Evolutionary conservation across 305 asterid species (phyloP).

Genomic region (Rubia peregrina): DNA sequence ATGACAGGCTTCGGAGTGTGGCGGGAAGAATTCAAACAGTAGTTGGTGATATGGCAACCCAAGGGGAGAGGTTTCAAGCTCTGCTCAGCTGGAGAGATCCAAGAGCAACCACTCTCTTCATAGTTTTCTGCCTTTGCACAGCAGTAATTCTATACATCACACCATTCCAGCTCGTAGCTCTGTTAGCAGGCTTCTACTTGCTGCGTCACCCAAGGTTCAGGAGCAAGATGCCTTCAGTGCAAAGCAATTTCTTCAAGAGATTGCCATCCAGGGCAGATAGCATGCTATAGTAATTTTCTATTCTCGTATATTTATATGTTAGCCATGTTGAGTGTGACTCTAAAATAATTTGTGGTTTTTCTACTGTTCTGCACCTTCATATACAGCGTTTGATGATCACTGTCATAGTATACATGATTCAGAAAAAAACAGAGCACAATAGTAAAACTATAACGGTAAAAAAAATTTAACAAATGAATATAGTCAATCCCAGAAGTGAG

Average conservation of each 20-base stretch:
- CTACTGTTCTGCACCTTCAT: neutral
- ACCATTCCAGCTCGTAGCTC: conserved; percentile 39
- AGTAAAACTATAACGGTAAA: neutral
- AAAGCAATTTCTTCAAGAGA: conserved; percentile 46
- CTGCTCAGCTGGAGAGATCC: conserved; percentile 50
- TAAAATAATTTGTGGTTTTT: neutral
- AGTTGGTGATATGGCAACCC: conserved; percentile 47
- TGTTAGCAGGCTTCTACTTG: conserved; percentile 34
- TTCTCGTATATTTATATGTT: neutral
- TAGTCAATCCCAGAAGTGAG: neutral
- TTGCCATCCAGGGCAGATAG: conserved; percentile 44
- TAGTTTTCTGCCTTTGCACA: conserved; percentile 31
- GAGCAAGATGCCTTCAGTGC: conserved; percentile 45
- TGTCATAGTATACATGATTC: neutral
- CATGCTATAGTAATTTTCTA: conserved; percentile 26
- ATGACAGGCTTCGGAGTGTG: conserved; percentile 42
- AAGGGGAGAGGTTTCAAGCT: conserved; percentile 42
- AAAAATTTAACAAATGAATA: neutral
- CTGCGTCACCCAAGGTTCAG: conserved; percentile 49
- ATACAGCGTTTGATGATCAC: neutral
- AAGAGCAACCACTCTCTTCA: conserved; percentile 38
- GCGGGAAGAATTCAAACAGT: conserved; percentile 47
- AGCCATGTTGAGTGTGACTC: neutral
- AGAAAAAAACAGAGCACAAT: neutral
- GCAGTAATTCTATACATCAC: conserved; percentile 41